Evolutionary conservation across 106 monocot species (phyloP).

Genomic region (Alisma plantagoaquatica): DNA sequence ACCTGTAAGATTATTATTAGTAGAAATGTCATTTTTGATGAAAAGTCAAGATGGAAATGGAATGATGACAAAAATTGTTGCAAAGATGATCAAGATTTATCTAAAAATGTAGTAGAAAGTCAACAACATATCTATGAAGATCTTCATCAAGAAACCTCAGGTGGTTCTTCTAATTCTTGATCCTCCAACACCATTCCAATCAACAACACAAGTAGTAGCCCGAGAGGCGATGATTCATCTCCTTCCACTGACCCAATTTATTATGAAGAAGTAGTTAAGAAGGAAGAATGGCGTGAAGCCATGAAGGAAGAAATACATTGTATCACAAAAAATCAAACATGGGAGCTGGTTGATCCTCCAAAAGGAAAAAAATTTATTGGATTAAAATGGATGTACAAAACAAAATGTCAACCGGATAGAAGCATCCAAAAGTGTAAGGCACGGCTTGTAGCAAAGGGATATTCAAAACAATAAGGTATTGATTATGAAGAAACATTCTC

Average conservation of each 20-base stretch:
- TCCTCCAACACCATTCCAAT: conserved; percentile 2
- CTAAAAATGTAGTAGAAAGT: too few relatives aligned
- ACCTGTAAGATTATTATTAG: conserved; percentile 14
- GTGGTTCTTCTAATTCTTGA: background rate
- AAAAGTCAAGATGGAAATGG: background rate
- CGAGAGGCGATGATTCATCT: too few relatives aligned
- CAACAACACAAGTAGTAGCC: too few relatives aligned
- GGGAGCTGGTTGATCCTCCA: conserved; percentile 1
- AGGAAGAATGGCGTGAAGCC: too few relatives aligned
- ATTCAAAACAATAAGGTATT: conserved; percentile 10
- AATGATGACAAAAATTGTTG: background rate
- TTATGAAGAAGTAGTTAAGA: conserved; percentile 17
- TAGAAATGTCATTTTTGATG: conserved; percentile 18
- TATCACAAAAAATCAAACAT: conserved; percentile 5
- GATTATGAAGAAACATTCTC: conserved; percentile 18
- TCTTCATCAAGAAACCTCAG: conserved; percentile 6
- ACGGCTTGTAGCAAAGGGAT: conserved; percentile 13
- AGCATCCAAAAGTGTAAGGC: conserved; percentile 11
- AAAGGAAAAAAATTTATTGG: conserved; percentile 11
- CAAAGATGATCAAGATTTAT: too few relatives aligned
- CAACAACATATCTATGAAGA: background rate
- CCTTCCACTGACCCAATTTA: conserved; percentile 7
- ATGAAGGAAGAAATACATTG: conserved; percentile 12
- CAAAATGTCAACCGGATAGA: conserved; percentile 6
- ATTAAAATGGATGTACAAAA: conserved; percentile 14